Percentiles rank a stretch among this genome's conserved stretches.
Conservation (phyloP, 345 rosid genomes). For the Psidium guajava region DNA sequence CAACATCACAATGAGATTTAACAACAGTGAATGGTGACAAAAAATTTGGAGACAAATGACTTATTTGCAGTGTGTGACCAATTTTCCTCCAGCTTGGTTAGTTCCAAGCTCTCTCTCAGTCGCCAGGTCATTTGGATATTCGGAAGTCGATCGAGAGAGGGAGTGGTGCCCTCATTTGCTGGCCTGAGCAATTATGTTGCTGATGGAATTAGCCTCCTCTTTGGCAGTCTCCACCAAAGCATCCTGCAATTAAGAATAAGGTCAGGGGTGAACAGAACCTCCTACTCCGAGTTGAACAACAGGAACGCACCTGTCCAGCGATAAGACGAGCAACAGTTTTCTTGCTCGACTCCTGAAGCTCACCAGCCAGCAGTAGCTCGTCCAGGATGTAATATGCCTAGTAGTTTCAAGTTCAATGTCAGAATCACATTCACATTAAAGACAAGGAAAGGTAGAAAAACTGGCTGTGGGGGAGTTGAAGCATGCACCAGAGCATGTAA, state of each 20-base stretch:
- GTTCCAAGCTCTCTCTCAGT: background rate
- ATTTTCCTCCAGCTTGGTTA: background rate
- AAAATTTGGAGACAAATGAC: background rate
- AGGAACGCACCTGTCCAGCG: conserved; percentile 54
- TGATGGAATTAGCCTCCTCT: conserved; percentile 85
- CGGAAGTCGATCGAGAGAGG: background rate
- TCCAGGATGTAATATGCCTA: conserved; percentile 90
- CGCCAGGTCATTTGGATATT: background rate
- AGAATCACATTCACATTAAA: background rate
- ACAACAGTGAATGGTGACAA: background rate
- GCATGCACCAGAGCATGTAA: background rate
- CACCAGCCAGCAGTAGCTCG: conserved; percentile 86
- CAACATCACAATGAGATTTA: background rate
- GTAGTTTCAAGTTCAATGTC: background rate
- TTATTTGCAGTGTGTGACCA: background rate
- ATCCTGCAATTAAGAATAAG: conserved; percentile 31
- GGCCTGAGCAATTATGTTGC: conserved; percentile 90
- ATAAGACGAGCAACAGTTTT: conserved; percentile 77
- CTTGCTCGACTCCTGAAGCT: conserved; percentile 96
- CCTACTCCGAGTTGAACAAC: background rate
- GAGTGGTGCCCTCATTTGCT: conserved; percentile 40
- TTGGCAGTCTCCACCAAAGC: conserved; percentile 90
- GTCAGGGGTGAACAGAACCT: background rate
- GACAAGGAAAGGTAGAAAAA: background rate
- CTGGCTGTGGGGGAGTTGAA: background rate